Conservation (phyloP, 2,329 filamentous ascomycete genomes). For the Thelonectria olida region DNA sequence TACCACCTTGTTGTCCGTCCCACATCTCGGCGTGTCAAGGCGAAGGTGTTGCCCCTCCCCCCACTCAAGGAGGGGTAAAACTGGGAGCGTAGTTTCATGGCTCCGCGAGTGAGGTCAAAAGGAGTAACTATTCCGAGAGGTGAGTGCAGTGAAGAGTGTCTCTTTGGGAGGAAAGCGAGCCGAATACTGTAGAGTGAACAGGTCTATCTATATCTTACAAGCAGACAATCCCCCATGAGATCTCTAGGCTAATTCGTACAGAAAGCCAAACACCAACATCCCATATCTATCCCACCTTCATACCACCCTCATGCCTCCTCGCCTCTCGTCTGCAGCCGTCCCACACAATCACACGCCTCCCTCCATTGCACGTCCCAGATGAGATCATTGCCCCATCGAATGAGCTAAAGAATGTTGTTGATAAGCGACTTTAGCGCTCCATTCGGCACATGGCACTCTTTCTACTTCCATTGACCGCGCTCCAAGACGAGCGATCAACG, state of each 20-base stretch:
- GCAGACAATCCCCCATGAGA: no score
- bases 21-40: background rate
- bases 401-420: slow-evolving; percentile 6
- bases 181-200: background rate
- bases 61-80: background rate
- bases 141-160: background rate
- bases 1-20: background rate
- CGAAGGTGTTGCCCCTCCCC: background rate
- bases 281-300: no score
- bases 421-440: background rate
- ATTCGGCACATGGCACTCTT: slow-evolving; percentile 1
- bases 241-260: no score
- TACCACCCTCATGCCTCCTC: background rate
- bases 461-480: background rate
- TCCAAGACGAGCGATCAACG: slow-evolving; percentile 1
- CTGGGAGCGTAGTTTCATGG: background rate
- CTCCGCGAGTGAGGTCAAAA: background rate
- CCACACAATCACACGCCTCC: background rate
- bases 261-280: no score
- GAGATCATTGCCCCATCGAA: slow-evolving; percentile 19
- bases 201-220: no score
- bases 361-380: background rate
- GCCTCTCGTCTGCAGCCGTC: background rate
- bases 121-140: background rate
- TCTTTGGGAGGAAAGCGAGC: background rate